Conservation (phyloP, 306 rosid species). For the Vachellia collinsii region DNA sequence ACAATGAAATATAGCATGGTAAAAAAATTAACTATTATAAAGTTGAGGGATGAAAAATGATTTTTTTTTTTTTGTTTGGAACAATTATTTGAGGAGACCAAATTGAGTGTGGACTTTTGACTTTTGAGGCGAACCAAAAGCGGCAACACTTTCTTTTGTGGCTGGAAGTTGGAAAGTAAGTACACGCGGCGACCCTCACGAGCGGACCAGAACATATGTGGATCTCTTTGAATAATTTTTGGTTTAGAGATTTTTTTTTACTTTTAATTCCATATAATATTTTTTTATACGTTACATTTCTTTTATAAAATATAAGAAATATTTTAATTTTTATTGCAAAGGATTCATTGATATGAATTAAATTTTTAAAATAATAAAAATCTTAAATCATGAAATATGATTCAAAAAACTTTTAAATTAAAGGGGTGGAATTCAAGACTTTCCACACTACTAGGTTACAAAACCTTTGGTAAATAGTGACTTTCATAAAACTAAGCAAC, state of each 20-base stretch:
- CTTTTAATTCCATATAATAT: neutral
- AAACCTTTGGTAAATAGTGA: no score
- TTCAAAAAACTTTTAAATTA: neutral
- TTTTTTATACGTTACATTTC: neutral
- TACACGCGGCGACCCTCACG: neutral
- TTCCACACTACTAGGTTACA: no score
- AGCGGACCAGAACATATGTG: neutral
- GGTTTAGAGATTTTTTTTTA: neutral
- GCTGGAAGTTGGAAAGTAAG: slow-evolving; percentile 1
- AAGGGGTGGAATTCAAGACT: no score
- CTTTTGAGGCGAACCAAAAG: neutral
- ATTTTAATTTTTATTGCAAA: neutral
- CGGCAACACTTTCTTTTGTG: neutral
- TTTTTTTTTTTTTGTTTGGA: neutral
- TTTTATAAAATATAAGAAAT: neutral
- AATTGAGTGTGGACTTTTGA: neutral
- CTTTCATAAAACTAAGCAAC: neutral
- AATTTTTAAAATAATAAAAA: neutral
- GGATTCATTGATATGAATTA: neutral
- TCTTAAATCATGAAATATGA: neutral
- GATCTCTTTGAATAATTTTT: neutral
- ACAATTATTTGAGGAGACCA: neutral
- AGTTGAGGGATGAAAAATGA: neutral
- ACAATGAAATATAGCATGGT: neutral
- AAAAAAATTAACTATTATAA: neutral